A percentile compares a stretch with the other conserved stretches of the same genome.
phyloP scores from a whole-genome alignment of 345 rosid species.

The Arabidopsis suecica region DNA sequence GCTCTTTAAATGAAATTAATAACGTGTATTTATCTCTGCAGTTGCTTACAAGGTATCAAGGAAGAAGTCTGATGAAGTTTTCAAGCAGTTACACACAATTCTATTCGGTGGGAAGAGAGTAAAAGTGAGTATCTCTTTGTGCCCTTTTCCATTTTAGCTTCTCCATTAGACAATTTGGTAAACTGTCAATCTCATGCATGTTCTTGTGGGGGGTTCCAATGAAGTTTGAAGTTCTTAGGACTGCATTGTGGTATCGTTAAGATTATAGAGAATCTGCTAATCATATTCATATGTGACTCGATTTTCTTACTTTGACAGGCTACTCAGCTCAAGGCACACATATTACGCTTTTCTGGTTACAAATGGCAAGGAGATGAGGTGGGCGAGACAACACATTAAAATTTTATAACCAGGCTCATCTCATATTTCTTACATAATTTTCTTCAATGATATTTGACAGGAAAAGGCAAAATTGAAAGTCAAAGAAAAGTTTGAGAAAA shows the following conservation, averaged over 20 bases:
- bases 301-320: conserved; percentile 69
- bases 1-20: conserved; percentile 10
- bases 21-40: conserved; percentile 40
- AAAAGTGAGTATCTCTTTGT: conserved; percentile 58
- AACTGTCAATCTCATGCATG: not conserved
- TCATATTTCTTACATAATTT: conserved; percentile 1
- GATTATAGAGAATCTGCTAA: conserved; percentile 1
- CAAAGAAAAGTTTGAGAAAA: conserved; percentile 85
- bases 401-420: not conserved
- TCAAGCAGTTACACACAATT: conserved; percentile 74
- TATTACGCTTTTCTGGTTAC: conserved; percentile 89
- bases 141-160: conserved; percentile 6
- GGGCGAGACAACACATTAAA: conserved; percentile 8
- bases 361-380: conserved; percentile 95
- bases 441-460: conserved; percentile 51
- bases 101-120: conserved; percentile 79
- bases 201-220: conserved; percentile 1
- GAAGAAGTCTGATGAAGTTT: conserved; percentile 77
- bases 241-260: not conserved
- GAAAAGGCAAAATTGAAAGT: conserved; percentile 78
- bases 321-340: conserved; percentile 74
- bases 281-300: conserved; percentile 33
- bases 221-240: conserved; percentile 20
- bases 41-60: conserved; percentile 85
- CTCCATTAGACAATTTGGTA: conserved; percentile 4